These are phyloP conservation scores for Yamadazyma friedrichii DNA, from an alignment of 1,139 yeast genomes.

Conservation along the genomic window DNA sequence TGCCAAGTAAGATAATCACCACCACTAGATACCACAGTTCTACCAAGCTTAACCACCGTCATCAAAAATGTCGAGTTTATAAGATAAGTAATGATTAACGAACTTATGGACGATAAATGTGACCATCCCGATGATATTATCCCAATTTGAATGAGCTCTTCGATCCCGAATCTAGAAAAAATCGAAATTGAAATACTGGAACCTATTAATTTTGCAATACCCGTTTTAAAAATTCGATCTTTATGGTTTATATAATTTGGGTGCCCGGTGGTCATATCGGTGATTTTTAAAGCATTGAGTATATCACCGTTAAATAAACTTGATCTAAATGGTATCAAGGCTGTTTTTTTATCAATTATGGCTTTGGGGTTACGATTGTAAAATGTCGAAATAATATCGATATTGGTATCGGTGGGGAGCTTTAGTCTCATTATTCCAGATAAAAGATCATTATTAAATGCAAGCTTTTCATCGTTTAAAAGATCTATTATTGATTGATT, in stretches of 20 bases:
- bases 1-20: constrained; percentile 64
- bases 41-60: constrained; percentile 57
- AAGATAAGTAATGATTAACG: constrained; percentile 63
- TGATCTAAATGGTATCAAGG: constrained; percentile 62
- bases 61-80: constrained; percentile 61
- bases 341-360: constrained; percentile 35
- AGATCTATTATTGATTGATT: constrained; percentile 20
- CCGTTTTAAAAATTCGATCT: constrained; percentile 27
- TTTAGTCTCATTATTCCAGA: constrained; percentile 31
- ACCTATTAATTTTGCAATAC: constrained; percentile 28
- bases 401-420: constrained; percentile 30
- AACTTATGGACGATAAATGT: constrained; percentile 51
- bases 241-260: constrained; percentile 42
- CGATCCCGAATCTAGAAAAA: constrained; percentile 40
- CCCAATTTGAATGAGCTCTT: constrained; percentile 33
- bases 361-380: constrained; percentile 35
- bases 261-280: constrained; percentile 64
- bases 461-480: constrained; percentile 20
- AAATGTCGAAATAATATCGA: constrained; percentile 31
- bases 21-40: constrained; percentile 44
- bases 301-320: constrained; percentile 61
- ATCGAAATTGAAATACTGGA: constrained; percentile 36
- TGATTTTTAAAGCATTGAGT: constrained; percentile 52
- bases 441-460: constrained; percentile 16
- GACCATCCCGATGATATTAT: constrained; percentile 36